phyloP scores from a whole-genome alignment of 805 yeast genomes.

The Candida stauntonica region DNA sequence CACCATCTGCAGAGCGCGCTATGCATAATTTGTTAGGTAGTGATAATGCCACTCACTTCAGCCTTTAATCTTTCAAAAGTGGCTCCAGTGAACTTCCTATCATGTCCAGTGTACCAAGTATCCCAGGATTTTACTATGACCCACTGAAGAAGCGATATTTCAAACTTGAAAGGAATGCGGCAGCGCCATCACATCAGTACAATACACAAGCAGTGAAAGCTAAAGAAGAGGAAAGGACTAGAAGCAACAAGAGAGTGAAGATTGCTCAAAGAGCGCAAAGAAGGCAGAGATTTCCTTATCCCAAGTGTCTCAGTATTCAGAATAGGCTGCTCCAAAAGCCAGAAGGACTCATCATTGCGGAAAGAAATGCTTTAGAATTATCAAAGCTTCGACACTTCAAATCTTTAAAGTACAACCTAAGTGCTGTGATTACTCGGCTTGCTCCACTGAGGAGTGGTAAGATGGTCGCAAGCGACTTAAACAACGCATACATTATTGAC shows the following conservation, averaged over 20 bases:
- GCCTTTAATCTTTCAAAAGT: too few relatives aligned
- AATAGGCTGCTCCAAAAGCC: background rate
- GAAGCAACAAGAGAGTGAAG: constrained; percentile 8
- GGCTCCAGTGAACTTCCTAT: too few relatives aligned
- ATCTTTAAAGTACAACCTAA: background rate
- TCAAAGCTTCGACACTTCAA: background rate
- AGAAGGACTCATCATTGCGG: background rate
- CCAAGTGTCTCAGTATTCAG: background rate
- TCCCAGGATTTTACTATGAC: constrained; percentile 27
- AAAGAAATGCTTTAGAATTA: background rate
- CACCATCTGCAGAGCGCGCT: too few relatives aligned
- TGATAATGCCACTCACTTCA: too few relatives aligned
- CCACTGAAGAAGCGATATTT: constrained; percentile 24
- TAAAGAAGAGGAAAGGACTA: constrained; percentile 10
- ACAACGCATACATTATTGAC: constrained; percentile 6
- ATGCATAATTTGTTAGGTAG: too few relatives aligned
- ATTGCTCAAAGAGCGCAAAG: background rate
- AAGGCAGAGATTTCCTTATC: constrained; percentile 4
- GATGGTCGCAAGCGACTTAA: constrained; percentile 10
- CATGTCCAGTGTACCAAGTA: constrained; percentile 11
- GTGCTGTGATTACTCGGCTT: background rate
- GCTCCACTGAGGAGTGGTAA: background rate
- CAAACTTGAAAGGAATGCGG: constrained; percentile 19
- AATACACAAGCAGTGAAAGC: constrained; percentile 11
- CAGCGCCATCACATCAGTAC: constrained; percentile 14